These are phyloP conservation scores for Cinnamomum chago DNA, from an alignment of 164 flowering plant genomes.

Conservation along the genomic window DNA sequence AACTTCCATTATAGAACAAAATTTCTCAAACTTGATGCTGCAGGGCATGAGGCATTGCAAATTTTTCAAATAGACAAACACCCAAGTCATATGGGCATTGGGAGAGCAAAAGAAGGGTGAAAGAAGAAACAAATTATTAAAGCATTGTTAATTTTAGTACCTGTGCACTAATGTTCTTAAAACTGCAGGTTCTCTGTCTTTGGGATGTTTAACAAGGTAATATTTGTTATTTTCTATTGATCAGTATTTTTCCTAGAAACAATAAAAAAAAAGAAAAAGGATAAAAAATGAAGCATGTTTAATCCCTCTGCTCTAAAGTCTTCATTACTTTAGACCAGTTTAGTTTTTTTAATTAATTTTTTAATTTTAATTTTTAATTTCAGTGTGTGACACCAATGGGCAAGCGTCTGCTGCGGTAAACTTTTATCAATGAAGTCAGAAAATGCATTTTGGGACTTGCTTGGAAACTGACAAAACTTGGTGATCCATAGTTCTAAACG, in stretches of 20 bases:
- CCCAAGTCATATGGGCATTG: conserved; percentile 99
- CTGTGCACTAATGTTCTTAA: conserved; percentile 1
- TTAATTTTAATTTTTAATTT: conserved; percentile 14
- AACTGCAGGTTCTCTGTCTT: conserved; percentile 90
- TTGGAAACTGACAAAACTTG: neutral
- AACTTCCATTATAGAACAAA: conserved; percentile 55
- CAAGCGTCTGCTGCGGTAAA: conserved; percentile 82
- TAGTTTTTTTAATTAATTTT: conserved; percentile 1
- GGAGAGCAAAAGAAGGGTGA: conserved; percentile 98
- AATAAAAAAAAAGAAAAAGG: neutral
- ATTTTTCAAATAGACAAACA: conserved; percentile 95
- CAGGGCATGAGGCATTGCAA: conserved; percentile 88
- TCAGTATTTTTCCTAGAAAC: neutral
- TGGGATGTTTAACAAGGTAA: conserved; percentile 97
- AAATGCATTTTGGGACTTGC: conserved; percentile 2
- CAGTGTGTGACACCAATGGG: conserved; percentile 98
- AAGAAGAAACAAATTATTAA: neutral
- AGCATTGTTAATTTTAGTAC: neutral
- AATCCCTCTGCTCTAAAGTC: no score
- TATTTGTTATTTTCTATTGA: conserved; percentile 1
- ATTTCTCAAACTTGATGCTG: conserved; percentile 92
- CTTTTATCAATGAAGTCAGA: conserved; percentile 1
- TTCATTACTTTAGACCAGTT: neutral
- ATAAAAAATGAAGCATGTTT: no score
- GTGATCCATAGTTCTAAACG: conserved; percentile 6